Evolutionary conservation across 371 early-diverging fungal genomes (phyloP).

Genomic region (Mycotypha africana): DNA sequence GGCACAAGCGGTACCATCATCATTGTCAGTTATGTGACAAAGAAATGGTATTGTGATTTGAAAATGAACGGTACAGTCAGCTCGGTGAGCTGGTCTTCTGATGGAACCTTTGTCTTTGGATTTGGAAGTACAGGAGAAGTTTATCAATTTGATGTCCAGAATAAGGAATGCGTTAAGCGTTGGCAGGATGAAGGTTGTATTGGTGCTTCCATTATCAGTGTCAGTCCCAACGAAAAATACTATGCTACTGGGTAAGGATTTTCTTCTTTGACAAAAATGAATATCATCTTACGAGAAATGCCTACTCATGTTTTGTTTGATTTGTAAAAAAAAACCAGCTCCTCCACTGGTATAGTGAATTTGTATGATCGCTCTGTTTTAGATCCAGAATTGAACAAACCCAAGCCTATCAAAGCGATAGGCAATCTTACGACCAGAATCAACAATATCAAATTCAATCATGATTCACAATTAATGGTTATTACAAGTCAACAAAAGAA

Average conservation of each 20-base stretch:
- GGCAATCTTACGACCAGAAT: slow-evolving; percentile 83
- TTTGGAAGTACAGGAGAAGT: slow-evolving; percentile 62
- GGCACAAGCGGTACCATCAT: slow-evolving; percentile 77
- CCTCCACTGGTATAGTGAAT: slow-evolving; percentile 82
- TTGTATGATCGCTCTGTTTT: slow-evolving; percentile 64
- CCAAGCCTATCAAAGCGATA: slow-evolving; percentile 73
- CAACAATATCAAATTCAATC: slow-evolving; percentile 67
- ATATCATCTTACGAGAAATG: not conserved
- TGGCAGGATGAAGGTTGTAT: slow-evolving; percentile 83
- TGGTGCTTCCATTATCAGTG: slow-evolving; percentile 60
- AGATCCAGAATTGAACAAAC: slow-evolving; percentile 27
- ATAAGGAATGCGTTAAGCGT: slow-evolving; percentile 61
- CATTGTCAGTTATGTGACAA: slow-evolving; percentile 70
- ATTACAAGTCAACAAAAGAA: slow-evolving; percentile 65
- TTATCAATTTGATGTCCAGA: slow-evolving; percentile 68
- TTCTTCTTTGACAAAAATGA: not conserved
- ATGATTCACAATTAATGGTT: slow-evolving; percentile 77
- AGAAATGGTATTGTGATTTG: slow-evolving; percentile 79
- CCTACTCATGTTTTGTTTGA: not conserved
- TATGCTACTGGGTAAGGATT: slow-evolving; percentile 74
- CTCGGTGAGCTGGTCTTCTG: slow-evolving; percentile 57
- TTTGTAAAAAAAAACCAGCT: slow-evolving; percentile 45
- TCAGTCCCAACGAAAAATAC: slow-evolving; percentile 71
- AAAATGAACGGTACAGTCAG: slow-evolving; percentile 80
- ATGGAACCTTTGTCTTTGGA: slow-evolving; percentile 62